These are phyloP conservation scores for Aspergillus glaucus DNA, from an alignment of 2,329 filamentous ascomycete species.

Conservation along the genomic window DNA sequence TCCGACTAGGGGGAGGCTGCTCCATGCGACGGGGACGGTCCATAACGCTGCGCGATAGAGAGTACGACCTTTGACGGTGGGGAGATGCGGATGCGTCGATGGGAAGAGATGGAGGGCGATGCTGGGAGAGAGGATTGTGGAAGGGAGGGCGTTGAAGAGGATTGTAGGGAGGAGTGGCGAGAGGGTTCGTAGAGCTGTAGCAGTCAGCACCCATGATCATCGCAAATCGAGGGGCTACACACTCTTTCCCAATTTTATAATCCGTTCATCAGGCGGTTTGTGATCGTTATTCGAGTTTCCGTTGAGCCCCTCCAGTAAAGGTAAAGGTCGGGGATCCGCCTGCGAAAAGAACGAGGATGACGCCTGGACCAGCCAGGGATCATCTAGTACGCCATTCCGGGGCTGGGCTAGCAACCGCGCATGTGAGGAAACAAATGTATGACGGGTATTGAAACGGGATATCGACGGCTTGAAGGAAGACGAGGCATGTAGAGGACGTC, in stretches of 20 bases:
- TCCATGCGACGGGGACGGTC: constrained; percentile 96
- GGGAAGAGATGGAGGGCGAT: constrained; percentile 60
- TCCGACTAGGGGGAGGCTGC: constrained; percentile 80
- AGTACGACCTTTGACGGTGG: constrained; percentile 82
- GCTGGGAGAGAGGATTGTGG: constrained; percentile 56
- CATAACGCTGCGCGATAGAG: constrained; percentile 89
- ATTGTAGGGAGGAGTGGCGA: constrained; percentile 58
- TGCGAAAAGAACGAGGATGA: constrained; percentile 20
- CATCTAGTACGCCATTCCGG: constrained; percentile 29
- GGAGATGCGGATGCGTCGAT: constrained; percentile 60
- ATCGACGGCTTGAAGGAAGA: not conserved
- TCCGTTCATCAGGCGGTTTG: constrained; percentile 52
- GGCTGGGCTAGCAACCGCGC: constrained; percentile 30
- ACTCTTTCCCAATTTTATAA: constrained; percentile 58
- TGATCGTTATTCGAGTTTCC: constrained; percentile 29
- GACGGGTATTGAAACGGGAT: constrained; percentile 9
- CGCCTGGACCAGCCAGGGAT: constrained; percentile 27
- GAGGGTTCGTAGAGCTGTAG: constrained; percentile 52
- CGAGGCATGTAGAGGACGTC: constrained; percentile 4
- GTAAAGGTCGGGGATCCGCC: constrained; percentile 12
- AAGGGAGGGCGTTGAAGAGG: constrained; percentile 55
- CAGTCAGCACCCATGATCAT: constrained; percentile 5
- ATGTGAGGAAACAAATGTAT: constrained; percentile 22
- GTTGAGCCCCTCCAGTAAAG: constrained; percentile 17
- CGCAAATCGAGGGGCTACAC: constrained; percentile 15